These are phyloP conservation scores for Yarrowia bubula DNA, from an alignment of 805 yeast species.

Conservation along the genomic window DNA sequence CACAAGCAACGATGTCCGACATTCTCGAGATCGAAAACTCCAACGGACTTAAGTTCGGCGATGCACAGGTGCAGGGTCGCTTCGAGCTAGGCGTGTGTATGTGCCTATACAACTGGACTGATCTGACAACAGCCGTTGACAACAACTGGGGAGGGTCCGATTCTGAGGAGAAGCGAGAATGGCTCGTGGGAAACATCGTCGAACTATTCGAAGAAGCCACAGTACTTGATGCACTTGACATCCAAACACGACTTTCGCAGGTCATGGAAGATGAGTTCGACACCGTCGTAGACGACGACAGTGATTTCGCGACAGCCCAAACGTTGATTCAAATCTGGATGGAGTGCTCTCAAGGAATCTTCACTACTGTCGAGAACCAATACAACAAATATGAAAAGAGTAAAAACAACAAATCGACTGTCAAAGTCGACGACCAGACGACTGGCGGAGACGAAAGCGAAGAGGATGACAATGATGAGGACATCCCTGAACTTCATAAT, in stretches of 20 bases:
- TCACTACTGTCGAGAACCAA: conserved; percentile 53
- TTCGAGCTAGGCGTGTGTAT: conserved; percentile 92
- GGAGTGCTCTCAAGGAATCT: conserved; percentile 57
- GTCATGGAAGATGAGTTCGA: conserved; percentile 97
- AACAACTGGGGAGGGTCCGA: conserved; percentile 96
- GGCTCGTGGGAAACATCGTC: conserved; percentile 81
- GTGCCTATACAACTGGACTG: conserved; percentile 90
- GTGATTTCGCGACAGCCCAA: conserved; percentile 72
- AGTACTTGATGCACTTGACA: conserved; percentile 69
- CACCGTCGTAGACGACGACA: conserved; percentile 81
- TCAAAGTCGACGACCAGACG: conserved; percentile 51
- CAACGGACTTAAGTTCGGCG: conserved; percentile 32
- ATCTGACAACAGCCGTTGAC: conserved; percentile 80
- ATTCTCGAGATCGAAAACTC: conserved; percentile 11
- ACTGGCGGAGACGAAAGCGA: conserved; percentile 48
- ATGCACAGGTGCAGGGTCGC: conserved; percentile 72
- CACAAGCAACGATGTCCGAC: conserved; percentile 6
- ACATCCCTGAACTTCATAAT: conserved; percentile 40
- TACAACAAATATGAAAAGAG: conserved; percentile 60
- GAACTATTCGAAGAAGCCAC: conserved; percentile 67
- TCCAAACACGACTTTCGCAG: conserved; percentile 80
- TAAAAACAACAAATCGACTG: conserved; percentile 42
- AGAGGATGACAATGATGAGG: conserved; percentile 46
- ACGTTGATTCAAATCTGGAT: conserved; percentile 63
- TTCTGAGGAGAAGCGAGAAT: conserved; percentile 86